Evolutionary conservation across 2,329 filamentous ascomycete species (phyloP).

Genomic region (Ceratocystis diversiconidia): DNA sequence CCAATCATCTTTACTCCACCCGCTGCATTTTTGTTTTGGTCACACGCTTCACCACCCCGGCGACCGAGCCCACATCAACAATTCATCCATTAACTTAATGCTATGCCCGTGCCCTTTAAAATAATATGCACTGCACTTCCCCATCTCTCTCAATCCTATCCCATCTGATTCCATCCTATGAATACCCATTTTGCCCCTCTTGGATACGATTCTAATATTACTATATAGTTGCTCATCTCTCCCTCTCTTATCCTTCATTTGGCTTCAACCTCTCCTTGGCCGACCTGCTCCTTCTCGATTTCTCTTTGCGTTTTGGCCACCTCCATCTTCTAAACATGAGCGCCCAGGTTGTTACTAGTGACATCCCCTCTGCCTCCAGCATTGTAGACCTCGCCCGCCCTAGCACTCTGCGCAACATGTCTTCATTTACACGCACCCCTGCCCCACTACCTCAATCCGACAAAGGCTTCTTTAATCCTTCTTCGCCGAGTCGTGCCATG

Average conservation of each 20-base stretch:
- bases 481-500: slow-evolving; percentile 52
- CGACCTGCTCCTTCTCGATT: not conserved
- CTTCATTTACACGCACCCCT: slow-evolving; percentile 23
- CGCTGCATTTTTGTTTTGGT: slow-evolving; percentile 3
- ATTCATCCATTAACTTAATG: not conserved
- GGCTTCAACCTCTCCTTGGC: not conserved
- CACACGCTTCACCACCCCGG: slow-evolving; percentile 8
- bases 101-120: not conserved
- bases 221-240: not conserved
- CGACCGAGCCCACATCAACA: slow-evolving; percentile 1
- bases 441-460: slow-evolving; percentile 32
- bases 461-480: slow-evolving; percentile 33
- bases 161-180: not conserved
- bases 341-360: slow-evolving; percentile 38
- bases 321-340: slow-evolving; percentile 12
- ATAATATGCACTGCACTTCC: not conserved
- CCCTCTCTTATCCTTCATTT: not conserved
- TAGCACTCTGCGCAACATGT: slow-evolving; percentile 12
- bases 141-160: not conserved
- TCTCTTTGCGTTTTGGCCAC: not conserved
- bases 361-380: slow-evolving; percentile 38
- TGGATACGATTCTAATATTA: not conserved
- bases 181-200: not conserved
- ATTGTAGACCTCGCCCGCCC: slow-evolving; percentile 1
- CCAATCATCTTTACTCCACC: not conserved